Conservation (phyloP, 2,329 filamentous ascomycete species). For the Exophiala mesophila region DNA sequence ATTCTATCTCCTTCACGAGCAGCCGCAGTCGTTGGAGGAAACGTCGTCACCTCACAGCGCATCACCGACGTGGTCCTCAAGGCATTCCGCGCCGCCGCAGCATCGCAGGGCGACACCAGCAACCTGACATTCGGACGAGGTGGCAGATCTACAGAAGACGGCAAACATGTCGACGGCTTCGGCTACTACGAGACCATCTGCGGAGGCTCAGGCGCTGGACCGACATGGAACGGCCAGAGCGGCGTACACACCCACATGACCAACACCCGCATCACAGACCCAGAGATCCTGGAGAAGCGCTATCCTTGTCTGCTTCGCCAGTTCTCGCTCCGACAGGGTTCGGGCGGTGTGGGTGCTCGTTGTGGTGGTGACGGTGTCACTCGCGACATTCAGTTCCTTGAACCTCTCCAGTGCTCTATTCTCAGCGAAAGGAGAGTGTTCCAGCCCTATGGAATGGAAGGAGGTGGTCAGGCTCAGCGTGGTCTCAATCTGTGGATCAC, state of each 20-base stretch:
- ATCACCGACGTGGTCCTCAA: constrained; percentile 32
- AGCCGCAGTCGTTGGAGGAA: constrained; percentile 29
- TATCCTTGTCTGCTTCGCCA: constrained; percentile 70
- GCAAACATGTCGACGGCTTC: constrained; percentile 44
- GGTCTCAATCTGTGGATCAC: constrained; percentile 27
- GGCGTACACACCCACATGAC: constrained; percentile 85
- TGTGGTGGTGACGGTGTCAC: constrained; percentile 71
- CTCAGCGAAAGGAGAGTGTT: constrained; percentile 26
- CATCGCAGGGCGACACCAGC: constrained; percentile 29
- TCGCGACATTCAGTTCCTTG: constrained; percentile 74
- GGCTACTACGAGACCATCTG: constrained; percentile 81
- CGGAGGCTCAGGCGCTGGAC: constrained; percentile 69
- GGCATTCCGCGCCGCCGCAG: constrained; percentile 28
- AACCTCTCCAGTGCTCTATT: constrained; percentile 61
- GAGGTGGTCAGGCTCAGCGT: constrained; percentile 22
- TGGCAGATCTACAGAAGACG: constrained; percentile 8
- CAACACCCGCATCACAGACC: constrained; percentile 77
- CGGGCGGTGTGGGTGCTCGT: constrained; percentile 61
- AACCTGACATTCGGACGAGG: constrained; percentile 29
- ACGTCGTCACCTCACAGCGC: constrained; percentile 29
- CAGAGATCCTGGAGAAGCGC: constrained; percentile 71
- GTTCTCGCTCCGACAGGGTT: constrained; percentile 61
- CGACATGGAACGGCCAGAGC: constrained; percentile 66
- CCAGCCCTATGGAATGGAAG: constrained; percentile 28
- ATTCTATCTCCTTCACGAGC: constrained; percentile 30